Conservation (phyloP, 2,329 filamentous ascomycete genomes). For the Rhynchosporium graminicola region DNA sequence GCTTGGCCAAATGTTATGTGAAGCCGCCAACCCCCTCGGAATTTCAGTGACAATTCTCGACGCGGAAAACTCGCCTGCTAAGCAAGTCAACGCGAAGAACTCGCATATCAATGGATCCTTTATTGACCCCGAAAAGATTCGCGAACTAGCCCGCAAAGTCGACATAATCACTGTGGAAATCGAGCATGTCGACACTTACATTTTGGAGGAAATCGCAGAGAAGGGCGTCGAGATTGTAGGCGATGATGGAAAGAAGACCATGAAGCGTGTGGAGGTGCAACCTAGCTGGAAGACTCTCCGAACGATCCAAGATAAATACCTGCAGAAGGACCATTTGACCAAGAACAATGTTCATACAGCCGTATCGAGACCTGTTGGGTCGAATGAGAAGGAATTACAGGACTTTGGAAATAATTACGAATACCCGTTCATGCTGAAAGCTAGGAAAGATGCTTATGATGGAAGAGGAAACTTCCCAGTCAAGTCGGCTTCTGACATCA, state of each 20-base stretch:
- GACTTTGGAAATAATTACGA: slow-evolving; percentile 66
- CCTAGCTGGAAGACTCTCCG: slow-evolving; percentile 85
- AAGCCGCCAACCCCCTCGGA: slow-evolving; percentile 77
- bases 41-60: slow-evolving; percentile 82
- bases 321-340: slow-evolving; percentile 80
- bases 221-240: slow-evolving; percentile 57
- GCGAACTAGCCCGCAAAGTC: slow-evolving; percentile 71
- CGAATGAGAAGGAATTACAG: slow-evolving; percentile 59
- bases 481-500: slow-evolving; percentile 58
- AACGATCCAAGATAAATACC: slow-evolving; percentile 90
- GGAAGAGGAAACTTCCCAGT: slow-evolving; percentile 76
- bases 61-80: slow-evolving; percentile 74
- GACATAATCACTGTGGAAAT: slow-evolving; percentile 92
- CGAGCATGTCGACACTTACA: slow-evolving; percentile 89
- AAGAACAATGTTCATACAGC: slow-evolving; percentile 71
- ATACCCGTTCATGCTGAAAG: slow-evolving; percentile 91
- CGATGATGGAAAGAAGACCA: slow-evolving; percentile 42
- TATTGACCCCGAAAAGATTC: slow-evolving; percentile 77
- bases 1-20: slow-evolving; percentile 90
- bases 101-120: slow-evolving; percentile 82
- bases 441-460: slow-evolving; percentile 87
- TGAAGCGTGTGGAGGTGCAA: slow-evolving; percentile 63
- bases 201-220: slow-evolving; percentile 78
- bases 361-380: slow-evolving; percentile 58
- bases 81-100: slow-evolving; percentile 77